These are phyloP conservation scores for Plasmodium gonderi DNA, from an alignment of 169 alveolate species.

Conservation along the genomic window DNA sequence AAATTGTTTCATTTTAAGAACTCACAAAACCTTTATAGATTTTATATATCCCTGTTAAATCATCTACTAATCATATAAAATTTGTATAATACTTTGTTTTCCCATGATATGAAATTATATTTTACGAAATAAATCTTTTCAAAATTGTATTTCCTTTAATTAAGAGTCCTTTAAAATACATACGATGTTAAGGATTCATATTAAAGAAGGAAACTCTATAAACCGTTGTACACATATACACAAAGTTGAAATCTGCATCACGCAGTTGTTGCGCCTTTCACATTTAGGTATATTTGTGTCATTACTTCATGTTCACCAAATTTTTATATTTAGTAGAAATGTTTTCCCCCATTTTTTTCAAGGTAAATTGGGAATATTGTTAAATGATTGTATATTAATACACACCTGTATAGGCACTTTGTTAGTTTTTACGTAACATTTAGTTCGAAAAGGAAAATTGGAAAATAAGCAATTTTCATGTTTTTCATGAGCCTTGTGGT, in stretches of 20 bases:
- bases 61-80: neutral
- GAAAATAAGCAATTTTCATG: neutral
- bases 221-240: neutral
- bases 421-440: neutral
- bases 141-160: neutral
- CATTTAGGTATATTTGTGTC: neutral
- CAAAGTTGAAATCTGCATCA: neutral
- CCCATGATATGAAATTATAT: neutral
- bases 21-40: neutral
- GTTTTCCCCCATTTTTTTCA: neutral
- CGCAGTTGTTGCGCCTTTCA: neutral
- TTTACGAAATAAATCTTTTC: neutral
- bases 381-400: neutral
- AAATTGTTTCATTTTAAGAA: neutral
- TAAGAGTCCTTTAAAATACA: neutral
- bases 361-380: neutral
- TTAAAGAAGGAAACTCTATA: neutral
- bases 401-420: neutral
- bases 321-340: neutral
- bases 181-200: neutral
- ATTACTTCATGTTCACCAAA: neutral
- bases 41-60: neutral
- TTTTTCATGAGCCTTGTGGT: neutral
- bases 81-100: neutral
- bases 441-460: neutral